These are phyloP conservation scores for Backusella westeae DNA, from an alignment of 192 early-diverging fungal species.

Conservation along the genomic window DNA sequence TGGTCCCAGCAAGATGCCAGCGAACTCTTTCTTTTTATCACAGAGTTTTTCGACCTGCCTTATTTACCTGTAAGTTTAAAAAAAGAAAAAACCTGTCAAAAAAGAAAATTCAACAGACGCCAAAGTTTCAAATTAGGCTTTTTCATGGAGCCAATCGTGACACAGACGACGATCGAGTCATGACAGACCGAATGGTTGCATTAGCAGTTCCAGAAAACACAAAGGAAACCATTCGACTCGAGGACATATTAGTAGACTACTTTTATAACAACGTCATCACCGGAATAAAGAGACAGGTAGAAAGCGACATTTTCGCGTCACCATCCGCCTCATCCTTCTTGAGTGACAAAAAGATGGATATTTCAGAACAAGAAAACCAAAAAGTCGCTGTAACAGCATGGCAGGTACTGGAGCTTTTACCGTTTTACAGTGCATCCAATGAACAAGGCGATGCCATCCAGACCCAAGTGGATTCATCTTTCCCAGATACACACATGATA, in stretches of 20 bases:
- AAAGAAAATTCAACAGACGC: neutral
- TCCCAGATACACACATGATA: conserved; percentile 57
- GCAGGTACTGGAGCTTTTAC: conserved; percentile 65
- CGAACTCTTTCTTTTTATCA: conserved; percentile 69
- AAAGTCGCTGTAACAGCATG: conserved; percentile 64
- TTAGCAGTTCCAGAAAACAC: conserved; percentile 5
- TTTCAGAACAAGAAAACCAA: conserved; percentile 12
- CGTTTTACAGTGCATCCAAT: conserved; percentile 69
- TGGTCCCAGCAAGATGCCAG: conserved; percentile 63
- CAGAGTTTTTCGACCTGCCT: conserved; percentile 61
- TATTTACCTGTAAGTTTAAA: conserved; percentile 56
- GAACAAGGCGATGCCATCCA: conserved; percentile 53
- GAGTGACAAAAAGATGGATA: neutral
- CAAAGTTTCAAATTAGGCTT: conserved; percentile 51
- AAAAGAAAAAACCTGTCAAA: neutral
- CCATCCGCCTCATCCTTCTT: too few species aligned
- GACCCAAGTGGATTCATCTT: conserved; percentile 43
- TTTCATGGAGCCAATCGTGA: conserved; percentile 68
- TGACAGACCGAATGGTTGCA: conserved; percentile 59
- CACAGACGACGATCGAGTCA: conserved; percentile 61
- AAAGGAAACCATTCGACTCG: conserved; percentile 38
- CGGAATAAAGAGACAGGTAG: conserved; percentile 45
- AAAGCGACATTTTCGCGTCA: neutral
- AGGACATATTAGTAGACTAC: conserved; percentile 53
- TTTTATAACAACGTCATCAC: conserved; percentile 66